These are phyloP conservation scores for Cercophora sp. DNA, from an alignment of 495 filamentous ascomycete genomes.

Conservation along the genomic window DNA sequence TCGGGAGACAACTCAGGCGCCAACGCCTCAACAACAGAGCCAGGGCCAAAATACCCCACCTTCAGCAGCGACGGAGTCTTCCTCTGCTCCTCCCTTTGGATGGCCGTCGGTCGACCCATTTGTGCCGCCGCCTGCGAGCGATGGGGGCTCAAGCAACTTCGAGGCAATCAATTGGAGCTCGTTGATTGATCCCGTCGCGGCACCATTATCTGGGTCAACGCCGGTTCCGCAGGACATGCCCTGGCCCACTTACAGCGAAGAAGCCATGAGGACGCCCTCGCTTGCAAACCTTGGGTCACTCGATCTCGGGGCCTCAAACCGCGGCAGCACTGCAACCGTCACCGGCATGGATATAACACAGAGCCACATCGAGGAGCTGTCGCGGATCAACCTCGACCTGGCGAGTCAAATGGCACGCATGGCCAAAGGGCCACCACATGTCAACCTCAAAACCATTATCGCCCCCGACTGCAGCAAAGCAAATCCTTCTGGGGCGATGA, in stretches of 20 bases:
- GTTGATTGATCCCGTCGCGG: background rate
- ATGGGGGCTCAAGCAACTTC: background rate
- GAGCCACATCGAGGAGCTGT: conserved; percentile 13
- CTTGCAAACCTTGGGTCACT: background rate
- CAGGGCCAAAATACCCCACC: background rate
- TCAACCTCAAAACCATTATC: conserved; percentile 13
- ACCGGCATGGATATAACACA: background rate
- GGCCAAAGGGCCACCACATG: background rate
- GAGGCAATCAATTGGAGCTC: background rate
- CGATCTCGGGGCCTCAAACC: background rate
- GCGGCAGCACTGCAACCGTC: background rate
- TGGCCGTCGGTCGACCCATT: background rate
- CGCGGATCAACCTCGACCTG: conserved; percentile 16
- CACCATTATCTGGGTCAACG: background rate
- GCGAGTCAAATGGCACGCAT: conserved; percentile 10
- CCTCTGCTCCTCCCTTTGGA: no score
- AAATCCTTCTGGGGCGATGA: background rate
- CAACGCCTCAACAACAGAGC: background rate
- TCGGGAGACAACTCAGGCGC: background rate
- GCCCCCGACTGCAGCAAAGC: background rate
- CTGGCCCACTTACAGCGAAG: background rate
- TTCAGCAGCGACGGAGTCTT: background rate
- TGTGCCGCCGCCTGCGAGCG: background rate
- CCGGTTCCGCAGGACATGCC: background rate
- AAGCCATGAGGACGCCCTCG: background rate